These are phyloP conservation scores for Begonia loranthoides DNA, from an alignment of 306 rosid genomes.

Conservation along the genomic window DNA sequence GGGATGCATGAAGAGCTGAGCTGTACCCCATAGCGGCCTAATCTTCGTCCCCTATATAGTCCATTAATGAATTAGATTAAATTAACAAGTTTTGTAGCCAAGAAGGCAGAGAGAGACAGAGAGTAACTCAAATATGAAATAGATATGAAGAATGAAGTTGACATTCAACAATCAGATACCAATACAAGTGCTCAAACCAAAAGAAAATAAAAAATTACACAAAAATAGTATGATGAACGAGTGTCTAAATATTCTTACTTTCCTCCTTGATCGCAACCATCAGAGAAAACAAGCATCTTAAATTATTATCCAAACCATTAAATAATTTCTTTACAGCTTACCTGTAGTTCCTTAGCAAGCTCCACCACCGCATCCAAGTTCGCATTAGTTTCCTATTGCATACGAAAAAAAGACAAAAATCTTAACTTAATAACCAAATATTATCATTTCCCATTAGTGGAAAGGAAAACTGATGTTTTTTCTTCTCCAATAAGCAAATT, in stretches of 20 bases:
- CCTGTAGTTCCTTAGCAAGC: constrained; percentile 90
- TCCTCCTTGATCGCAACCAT: too few species aligned
- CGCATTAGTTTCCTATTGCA: constrained; percentile 60
- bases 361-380: constrained; percentile 92
- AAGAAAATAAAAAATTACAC: too few species aligned
- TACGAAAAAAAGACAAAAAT: not conserved
- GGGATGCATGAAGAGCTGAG: constrained; percentile 89
- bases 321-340: constrained; percentile 8
- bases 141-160: too few species aligned
- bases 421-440: too few species aligned
- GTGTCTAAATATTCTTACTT: too few species aligned
- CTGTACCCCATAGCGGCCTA: constrained; percentile 85
- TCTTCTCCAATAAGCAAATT: not conserved
- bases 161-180: too few species aligned
- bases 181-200: too few species aligned
- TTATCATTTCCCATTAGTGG: not conserved
- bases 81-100: too few species aligned
- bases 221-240: too few species aligned
- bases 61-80: constrained; percentile 1
- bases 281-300: too few species aligned
- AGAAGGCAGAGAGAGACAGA: too few species aligned
- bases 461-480: not conserved
- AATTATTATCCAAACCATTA: not conserved
- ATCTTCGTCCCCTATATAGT: constrained; percentile 42
- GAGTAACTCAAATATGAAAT: too few species aligned